A percentile compares a stretch with the other conserved stretches of the same genome.
Conservation (phyloP, 2,329 filamentous ascomycete genomes). For the Beauveria sp. region DNA sequence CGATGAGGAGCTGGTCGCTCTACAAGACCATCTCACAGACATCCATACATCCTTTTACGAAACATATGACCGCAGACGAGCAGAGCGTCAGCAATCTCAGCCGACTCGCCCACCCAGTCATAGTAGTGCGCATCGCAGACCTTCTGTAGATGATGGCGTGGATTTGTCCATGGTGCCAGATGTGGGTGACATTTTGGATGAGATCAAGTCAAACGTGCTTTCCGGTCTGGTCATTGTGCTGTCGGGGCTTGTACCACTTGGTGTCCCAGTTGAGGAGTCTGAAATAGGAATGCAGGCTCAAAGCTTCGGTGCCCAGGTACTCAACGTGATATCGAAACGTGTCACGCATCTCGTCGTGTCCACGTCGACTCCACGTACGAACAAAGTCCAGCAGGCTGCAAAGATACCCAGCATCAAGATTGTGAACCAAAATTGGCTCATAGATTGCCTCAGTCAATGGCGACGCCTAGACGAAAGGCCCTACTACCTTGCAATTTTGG, state of each 20-base stretch:
- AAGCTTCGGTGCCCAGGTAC: conserved; percentile 69
- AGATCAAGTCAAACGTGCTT: conserved; percentile 71
- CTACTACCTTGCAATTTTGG: conserved; percentile 70
- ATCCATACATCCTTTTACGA: conserved; percentile 79
- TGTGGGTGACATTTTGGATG: conserved; percentile 74
- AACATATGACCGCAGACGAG: conserved; percentile 59
- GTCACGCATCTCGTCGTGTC: conserved; percentile 71
- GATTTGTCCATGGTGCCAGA: conserved; percentile 62
- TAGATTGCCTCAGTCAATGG: conserved; percentile 81
- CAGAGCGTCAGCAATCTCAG: conserved; percentile 26
- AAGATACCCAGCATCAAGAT: conserved; percentile 78
- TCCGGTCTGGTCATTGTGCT: conserved; percentile 73
- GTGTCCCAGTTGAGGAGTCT: conserved; percentile 67
- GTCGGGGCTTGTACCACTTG: conserved; percentile 81
- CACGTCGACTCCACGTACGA: conserved; percentile 66
- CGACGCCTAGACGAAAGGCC: conserved; percentile 67
- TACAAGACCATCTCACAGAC: conserved; percentile 67
- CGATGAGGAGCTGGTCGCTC: conserved; percentile 70
- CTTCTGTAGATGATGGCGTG: conserved; percentile 32
- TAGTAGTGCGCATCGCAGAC: conserved; percentile 23
- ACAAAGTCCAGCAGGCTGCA: conserved; percentile 83
- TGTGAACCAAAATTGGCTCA: conserved; percentile 84
- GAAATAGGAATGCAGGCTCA: conserved; percentile 84
- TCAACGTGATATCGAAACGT: conserved; percentile 49
- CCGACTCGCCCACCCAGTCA: conserved; percentile 28